Base-by-base conservation (phyloP, 257 asterid species). In the Lithospermum erythrorhizon region DNA sequence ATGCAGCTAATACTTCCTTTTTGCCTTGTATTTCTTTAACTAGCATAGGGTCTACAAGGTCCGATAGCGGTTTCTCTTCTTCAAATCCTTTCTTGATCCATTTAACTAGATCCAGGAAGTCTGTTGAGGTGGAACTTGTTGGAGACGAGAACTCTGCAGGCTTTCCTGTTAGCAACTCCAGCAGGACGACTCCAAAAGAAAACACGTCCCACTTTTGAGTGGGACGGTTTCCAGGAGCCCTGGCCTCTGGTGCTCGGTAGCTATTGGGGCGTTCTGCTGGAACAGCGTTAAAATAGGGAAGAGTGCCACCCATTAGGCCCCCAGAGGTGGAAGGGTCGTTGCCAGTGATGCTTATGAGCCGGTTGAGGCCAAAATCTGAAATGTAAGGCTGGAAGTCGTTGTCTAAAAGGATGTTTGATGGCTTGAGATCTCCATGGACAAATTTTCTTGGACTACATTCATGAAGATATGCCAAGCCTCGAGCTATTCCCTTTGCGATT, bases 121-220 rank as follows among this genome's bases (percentile, higher is more conserved):
- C 98, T 1, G 79, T 61, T 2, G 95, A 83, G 45, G 88, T 81
- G 21, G 94, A 81, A 62, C 82, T 79, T 0, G 87, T 68, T 0
- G 90, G 87, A 29, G 91, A 69, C 0, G 91, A 79, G n/a, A 81
- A 68, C 63, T 88, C 98, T 0, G 94, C 88, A 14, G 96, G 78
- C 64, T 91, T 91, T 16, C 98, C 98, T 0, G 96, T 91, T 14
- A 91, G 68, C 75, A 91, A 20, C 71, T 91, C 98, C 2, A 91
- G 89, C 52, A 91, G 53, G 25, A 91, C 83, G 17, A 91, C 94
- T 21, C 98, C 98, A 27, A 88, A 88, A 0, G 98, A 91, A 73
- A 85, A 88, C 30, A 86, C 87, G 25, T 91, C 98, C 98, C 98
- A 91, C 73, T 91, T 91, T 64, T 91, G 98, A 47, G 95, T 86